These are phyloP conservation scores for Crithidia acanthocephali DNA, from an alignment of 208 protist genomes.

Conservation along the genomic window DNA sequence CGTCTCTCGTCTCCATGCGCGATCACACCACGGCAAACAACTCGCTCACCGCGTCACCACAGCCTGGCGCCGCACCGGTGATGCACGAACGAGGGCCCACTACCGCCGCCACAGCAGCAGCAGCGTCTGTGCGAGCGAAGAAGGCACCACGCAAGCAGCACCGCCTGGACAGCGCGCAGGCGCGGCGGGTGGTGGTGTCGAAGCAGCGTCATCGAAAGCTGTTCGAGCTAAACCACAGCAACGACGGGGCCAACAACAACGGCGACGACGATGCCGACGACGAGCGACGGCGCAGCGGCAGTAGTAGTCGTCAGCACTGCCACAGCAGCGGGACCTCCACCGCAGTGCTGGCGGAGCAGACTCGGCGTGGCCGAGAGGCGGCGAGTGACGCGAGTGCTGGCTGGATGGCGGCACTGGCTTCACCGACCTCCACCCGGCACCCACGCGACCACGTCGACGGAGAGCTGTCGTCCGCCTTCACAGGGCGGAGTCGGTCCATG, in stretches of 20 bases:
- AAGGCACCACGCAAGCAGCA: conserved; percentile 1
- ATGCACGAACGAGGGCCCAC: not conserved
- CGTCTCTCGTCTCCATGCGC: not conserved
- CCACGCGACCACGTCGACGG: not conserved
- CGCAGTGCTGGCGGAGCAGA: not conserved
- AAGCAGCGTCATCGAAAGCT: conserved; percentile 20
- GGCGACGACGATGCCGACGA: not conserved
- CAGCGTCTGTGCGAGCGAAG: not conserved
- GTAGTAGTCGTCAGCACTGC: too few relatives aligned
- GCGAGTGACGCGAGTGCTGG: not conserved
- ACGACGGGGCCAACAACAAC: not conserved
- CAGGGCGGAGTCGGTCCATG: not conserved
- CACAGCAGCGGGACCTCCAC: too few relatives aligned
- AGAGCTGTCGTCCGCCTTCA: not conserved
- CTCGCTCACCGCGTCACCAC: not conserved
- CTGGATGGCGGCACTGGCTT: conserved; percentile 10
- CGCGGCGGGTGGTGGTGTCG: conserved; percentile 4
- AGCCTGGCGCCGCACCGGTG: not conserved
- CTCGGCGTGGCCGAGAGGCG: not conserved
- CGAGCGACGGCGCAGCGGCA: not conserved
- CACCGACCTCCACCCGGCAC: not conserved
- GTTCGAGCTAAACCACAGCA: conserved; percentile 5
- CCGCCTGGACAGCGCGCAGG: conserved; percentile 17
- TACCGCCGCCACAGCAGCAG: not conserved
- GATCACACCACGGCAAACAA: not conserved